These are phyloP conservation scores for Russula sp. DNA, from an alignment of 768 basidiomycete genomes.

Conservation along the genomic window DNA sequence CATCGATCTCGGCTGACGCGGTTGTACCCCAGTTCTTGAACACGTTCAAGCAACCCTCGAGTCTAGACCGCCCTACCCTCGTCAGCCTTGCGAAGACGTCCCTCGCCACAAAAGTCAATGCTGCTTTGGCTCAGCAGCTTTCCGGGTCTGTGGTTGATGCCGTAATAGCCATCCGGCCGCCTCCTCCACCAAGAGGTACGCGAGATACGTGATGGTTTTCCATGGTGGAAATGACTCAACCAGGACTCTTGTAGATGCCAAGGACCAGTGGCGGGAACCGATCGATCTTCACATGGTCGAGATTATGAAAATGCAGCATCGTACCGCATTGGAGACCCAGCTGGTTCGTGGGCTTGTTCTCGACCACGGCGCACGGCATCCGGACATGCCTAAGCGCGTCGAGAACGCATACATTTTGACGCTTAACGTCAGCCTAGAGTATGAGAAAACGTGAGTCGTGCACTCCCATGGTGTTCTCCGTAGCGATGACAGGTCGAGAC, in stretches of 20 bases:
- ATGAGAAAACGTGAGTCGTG: constrained; percentile 91
- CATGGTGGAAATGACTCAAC: constrained; percentile 23
- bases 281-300: constrained; percentile 99
- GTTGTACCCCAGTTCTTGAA: constrained; percentile 71
- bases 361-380: constrained; percentile 95
- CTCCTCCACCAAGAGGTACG: constrained; percentile 52
- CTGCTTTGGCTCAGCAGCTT: constrained; percentile 74
- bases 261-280: constrained; percentile 72
- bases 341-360: constrained; percentile 91
- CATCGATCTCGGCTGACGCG: constrained; percentile 23
- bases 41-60: constrained; percentile 68
- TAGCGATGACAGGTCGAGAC: constrained; percentile 22
- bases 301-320: constrained; percentile 99
- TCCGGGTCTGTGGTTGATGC: constrained; percentile 94
- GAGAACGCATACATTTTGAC: constrained; percentile 95
- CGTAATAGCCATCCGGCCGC: constrained; percentile 77
- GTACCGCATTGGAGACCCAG: constrained; percentile 94
- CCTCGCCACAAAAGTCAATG: constrained; percentile 86
- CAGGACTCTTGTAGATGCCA: constrained; percentile 37
- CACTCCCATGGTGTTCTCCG: not conserved
- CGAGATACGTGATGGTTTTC: constrained; percentile 18
- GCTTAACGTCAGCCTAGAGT: constrained; percentile 95
- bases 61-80: constrained; percentile 82
- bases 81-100: constrained; percentile 95
- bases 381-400: constrained; percentile 98